Conservation (phyloP, 2,329 filamentous ascomycete genomes). For the Colletotrichum eremochloae region DNA sequence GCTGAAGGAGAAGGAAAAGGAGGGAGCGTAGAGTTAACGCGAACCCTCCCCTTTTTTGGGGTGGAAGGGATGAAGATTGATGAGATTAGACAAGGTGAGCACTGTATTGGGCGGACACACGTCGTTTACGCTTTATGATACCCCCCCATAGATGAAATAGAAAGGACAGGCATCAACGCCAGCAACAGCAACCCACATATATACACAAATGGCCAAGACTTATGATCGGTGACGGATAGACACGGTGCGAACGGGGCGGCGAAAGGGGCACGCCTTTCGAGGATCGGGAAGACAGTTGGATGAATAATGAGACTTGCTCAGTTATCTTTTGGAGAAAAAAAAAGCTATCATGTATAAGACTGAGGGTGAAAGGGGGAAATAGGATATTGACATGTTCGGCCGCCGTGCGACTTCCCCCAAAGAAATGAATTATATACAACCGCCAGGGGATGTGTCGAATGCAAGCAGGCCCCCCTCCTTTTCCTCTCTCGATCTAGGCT, state of each 20-base stretch:
- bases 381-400: background rate
- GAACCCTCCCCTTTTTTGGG: background rate
- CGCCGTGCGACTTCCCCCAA: background rate
- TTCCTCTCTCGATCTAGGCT: background rate
- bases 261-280: background rate
- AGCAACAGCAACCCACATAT: background rate
- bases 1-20: constrained; percentile 57
- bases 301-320: constrained; percentile 41
- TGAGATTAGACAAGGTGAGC: background rate
- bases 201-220: background rate
- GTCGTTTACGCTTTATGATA: constrained; percentile 46
- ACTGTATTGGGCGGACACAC: constrained; percentile 16
- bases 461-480: background rate
- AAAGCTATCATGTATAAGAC: constrained; percentile 13
- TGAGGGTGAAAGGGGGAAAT: background rate
- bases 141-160: constrained; percentile 44
- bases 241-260: background rate
- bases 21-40: constrained; percentile 46
- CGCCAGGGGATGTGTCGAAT: background rate
- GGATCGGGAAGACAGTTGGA: background rate
- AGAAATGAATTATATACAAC: constrained; percentile 41
- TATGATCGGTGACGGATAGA: background rate
- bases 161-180: background rate
- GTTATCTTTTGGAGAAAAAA: background rate
- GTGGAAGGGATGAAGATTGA: background rate